These are phyloP conservation scores for Roridomyces roridus DNA, from an alignment of 768 basidiomycete genomes.

Conservation along the genomic window DNA sequence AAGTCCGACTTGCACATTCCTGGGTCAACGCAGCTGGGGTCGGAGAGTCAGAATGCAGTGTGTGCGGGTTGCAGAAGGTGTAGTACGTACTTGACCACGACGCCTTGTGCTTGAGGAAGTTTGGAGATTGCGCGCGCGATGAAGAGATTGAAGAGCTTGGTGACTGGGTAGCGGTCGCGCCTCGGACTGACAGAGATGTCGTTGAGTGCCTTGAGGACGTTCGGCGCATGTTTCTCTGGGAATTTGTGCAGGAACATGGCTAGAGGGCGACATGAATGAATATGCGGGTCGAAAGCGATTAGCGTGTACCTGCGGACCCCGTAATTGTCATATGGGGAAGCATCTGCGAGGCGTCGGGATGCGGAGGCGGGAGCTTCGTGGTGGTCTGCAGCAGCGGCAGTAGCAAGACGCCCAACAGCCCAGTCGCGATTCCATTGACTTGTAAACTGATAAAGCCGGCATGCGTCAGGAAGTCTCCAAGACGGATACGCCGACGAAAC, in stretches of 20 bases:
- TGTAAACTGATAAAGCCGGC: neutral
- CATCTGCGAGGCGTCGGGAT: neutral
- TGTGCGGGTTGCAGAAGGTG: neutral
- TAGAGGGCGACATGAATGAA: neutral
- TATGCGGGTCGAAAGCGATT: neutral
- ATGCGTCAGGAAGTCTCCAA: neutral
- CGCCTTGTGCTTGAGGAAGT: neutral
- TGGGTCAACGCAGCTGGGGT: neutral
- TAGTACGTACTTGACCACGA: constrained; percentile 6
- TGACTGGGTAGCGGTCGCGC: neutral
- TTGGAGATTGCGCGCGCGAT: neutral
- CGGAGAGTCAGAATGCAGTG: too few relatives aligned
- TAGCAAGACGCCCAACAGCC: constrained; percentile 7
- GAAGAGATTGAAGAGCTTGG: constrained; percentile 7
- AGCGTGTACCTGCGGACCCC: neutral
- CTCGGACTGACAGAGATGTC: neutral
- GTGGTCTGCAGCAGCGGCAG: constrained; percentile 2
- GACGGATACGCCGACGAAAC: constrained; percentile 8
- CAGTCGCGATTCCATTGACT: constrained; percentile 6
- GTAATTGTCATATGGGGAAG: constrained; percentile 13
- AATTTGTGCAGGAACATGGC: neutral
- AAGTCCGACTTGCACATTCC: neutral
- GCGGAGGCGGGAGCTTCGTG: neutral
- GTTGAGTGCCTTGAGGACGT: constrained; percentile 3
- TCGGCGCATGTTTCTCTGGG: neutral